Base-by-base conservation (phyloP, 139 green algal species). In the Chlamydomonas incerta region DNA sequence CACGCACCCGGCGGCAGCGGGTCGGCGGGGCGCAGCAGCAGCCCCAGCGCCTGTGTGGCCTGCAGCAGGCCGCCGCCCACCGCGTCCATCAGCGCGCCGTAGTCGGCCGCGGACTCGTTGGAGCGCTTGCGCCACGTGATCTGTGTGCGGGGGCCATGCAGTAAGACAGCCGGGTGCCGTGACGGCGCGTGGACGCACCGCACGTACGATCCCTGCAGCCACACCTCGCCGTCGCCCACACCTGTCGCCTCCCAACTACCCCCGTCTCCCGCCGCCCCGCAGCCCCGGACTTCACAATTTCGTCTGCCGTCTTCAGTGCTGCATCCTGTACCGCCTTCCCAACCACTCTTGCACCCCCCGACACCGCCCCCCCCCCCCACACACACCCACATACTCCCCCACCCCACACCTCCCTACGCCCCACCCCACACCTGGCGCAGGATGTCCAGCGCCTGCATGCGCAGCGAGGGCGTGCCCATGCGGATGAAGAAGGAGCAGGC, bases 401-500 rank as follows among this genome's bases (percentile, higher is more conserved):
- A 50, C 15, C 15, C 47, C 55, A 66, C 28, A n/a, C n/a, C n/a
- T n/a, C n/a, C 41, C 41, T 13, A 8, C 8, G 41, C 41, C 41
- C 41, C 41, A 8, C 41, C 41, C 68, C 85, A 34, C 58, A 97
- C 77, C 83, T 92, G 82, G 33, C 90, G 92, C 69, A 97, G 82
- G 35, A 97, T 88, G 21, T 92, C 90, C 73, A 94, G 90, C 3
- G 91, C 95, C 18, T 84, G 58, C 41, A 94, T 86, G 57, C 88
- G 75, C 73, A 97, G 80, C 20, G 67, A 31, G 6, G 66, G 4
- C 21, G 80, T 47, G 67, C 72, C 81, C 35, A 74, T 60, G 11
- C 50, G 62, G 20, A 96, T 84, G 80, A 96, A 91, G 88, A 92
- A 95, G 13, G 89, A 85, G 75, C 89, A 94, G 2, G 93, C 93